Evolutionary conservation across 306 rosid species (phyloP).

Genomic region (Leucaena leucocephala): DNA sequence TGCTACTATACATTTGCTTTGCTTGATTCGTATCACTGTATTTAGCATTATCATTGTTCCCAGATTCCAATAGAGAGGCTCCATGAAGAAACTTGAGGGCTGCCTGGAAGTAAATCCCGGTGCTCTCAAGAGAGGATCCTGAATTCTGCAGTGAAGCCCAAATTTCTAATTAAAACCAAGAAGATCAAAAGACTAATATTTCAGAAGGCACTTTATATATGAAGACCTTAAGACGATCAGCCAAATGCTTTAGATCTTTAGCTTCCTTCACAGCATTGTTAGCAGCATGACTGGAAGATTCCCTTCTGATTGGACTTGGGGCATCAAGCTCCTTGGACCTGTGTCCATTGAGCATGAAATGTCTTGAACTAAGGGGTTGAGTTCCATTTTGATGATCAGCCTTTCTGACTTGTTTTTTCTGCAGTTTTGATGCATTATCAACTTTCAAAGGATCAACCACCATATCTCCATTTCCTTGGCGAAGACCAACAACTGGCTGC

Average conservation of each 20-base stretch:
- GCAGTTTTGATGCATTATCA: conserved; percentile 60
- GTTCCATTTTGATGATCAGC: conserved; percentile 70
- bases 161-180: conserved; percentile 30
- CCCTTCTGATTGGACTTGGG: conserved; percentile 88
- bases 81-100: conserved; percentile 95
- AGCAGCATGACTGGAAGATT: conserved; percentile 75
- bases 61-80: conserved; percentile 75
- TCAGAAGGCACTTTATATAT: conserved; percentile 30
- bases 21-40: conserved; percentile 63
- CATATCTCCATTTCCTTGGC: conserved; percentile 56
- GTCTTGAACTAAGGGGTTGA: conserved; percentile 63
- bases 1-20: conserved; percentile 72
- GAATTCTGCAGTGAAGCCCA: conserved; percentile 61
- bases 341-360: conserved; percentile 65
- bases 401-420: conserved; percentile 61
- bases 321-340: conserved; percentile 68
- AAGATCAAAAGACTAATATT: conserved; percentile 37
- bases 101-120: conserved; percentile 81
- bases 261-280: conserved; percentile 88
- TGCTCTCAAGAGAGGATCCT: conserved; percentile 72
- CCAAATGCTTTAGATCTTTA: conserved; percentile 83
- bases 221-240: conserved; percentile 88
- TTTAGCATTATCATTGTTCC: conserved; percentile 63
- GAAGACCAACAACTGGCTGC: conserved; percentile 57
- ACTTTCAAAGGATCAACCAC: conserved; percentile 60